Percentiles rank a stretch among this genome's conserved stretches.
phyloP scores from a whole-genome alignment of 768 basidiomycete genomes.

The Rhodosporidiobolus sp. region DNA sequence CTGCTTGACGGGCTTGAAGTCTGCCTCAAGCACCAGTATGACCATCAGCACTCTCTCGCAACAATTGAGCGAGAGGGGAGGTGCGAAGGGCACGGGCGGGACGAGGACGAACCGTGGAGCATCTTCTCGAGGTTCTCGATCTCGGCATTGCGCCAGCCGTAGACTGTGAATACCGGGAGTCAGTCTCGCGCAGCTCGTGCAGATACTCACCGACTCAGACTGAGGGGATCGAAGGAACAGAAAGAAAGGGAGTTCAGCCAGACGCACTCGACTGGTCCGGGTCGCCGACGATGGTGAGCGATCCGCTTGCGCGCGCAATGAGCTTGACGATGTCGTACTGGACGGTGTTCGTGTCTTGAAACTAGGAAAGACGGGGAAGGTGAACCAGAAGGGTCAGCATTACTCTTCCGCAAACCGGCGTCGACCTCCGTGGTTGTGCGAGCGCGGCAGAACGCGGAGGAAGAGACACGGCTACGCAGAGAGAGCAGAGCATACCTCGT shows the following conservation, averaged over 20 bases:
- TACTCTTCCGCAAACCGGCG: too few species aligned
- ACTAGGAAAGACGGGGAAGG: constrained; percentile 60
- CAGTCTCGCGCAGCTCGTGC: neutral
- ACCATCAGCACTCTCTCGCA: too few species aligned
- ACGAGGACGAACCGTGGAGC: constrained; percentile 56
- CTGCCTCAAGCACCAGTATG: constrained; percentile 49
- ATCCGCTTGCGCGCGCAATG: constrained; percentile 58
- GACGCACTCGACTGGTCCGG: constrained; percentile 78
- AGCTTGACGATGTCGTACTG: constrained; percentile 76
- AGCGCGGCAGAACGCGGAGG: constrained; percentile 47
- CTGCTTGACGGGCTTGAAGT: constrained; percentile 64
- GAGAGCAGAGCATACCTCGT: constrained; percentile 17
- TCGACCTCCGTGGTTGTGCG: too few species aligned
- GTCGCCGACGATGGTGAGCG: constrained; percentile 80
- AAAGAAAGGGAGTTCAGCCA: neutral
- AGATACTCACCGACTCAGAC: too few species aligned
- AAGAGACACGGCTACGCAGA: neutral
- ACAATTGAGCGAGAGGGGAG: neutral
- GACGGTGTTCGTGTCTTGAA: constrained; percentile 76
- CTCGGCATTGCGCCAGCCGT: constrained; percentile 77
- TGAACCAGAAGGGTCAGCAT: too few species aligned
- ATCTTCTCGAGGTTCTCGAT: constrained; percentile 70
- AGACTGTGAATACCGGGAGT: constrained; percentile 53
- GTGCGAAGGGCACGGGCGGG: neutral
- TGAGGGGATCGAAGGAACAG: neutral